Evolutionary conservation across 768 basidiomycete genomes (phyloP).

Genomic region (Podaxis rugospora): DNA sequence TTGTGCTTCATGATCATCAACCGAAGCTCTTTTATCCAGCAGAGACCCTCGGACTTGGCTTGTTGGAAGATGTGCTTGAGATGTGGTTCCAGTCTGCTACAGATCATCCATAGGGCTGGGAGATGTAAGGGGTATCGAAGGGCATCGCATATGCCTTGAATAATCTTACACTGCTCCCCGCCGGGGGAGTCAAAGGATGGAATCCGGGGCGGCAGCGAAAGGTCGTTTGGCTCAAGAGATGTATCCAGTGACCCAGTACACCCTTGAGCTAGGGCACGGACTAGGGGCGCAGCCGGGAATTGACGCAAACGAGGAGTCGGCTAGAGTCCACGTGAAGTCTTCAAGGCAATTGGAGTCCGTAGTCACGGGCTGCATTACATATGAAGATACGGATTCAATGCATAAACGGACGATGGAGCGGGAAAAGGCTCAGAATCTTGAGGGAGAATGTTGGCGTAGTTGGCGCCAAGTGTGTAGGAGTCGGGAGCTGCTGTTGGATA

Average conservation of each 20-base stretch:
- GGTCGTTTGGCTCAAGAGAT: slow-evolving; percentile 17
- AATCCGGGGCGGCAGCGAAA: too few relatives aligned
- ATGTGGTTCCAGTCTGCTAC: neutral
- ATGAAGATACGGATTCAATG: slow-evolving; percentile 20
- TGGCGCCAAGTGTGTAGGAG: slow-evolving; percentile 46
- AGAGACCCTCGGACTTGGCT: neutral
- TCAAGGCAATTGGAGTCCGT: slow-evolving; percentile 17
- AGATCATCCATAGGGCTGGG: neutral
- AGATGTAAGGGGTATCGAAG: neutral
- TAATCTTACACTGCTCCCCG: neutral
- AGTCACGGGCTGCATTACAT: slow-evolving; percentile 19
- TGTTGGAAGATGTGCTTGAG: neutral
- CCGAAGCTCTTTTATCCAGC: neutral
- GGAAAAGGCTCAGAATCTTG: slow-evolving; percentile 39
- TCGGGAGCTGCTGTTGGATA: slow-evolving; percentile 31
- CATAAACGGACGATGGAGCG: too few relatives aligned
- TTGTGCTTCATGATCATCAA: neutral
- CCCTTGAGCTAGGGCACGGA: slow-evolving; percentile 14
- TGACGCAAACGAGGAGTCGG: slow-evolving; percentile 13
- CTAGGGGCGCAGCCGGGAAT: slow-evolving; percentile 9
- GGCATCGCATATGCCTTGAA: neutral
- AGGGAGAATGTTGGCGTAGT: slow-evolving; percentile 68
- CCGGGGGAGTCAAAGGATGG: too few relatives aligned
- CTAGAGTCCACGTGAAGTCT: slow-evolving; percentile 12
- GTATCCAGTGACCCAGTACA: slow-evolving; percentile 20